Evolutionary conservation across 768 basidiomycete species (phyloP), one percentile per base, ranked within the genome.

Genomic region (Naganishia vishniacii): DNA sequence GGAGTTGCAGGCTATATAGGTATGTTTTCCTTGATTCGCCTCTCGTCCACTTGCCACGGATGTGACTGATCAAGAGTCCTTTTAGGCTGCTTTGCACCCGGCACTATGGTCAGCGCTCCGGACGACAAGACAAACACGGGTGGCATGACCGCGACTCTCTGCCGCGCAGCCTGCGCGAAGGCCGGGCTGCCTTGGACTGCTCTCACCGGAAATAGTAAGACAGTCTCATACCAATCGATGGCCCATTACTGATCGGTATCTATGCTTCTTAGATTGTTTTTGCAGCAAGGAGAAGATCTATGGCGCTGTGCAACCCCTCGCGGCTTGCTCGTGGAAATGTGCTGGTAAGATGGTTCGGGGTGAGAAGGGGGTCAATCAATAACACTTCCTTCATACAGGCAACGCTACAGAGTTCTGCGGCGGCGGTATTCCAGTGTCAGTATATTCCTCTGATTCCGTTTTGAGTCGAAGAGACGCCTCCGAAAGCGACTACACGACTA

Each of bases 321-420:
- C 37, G 26, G 53, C 53, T 40, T 56, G 53, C 20, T 40, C 53
- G 2, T 56, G 53, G 53, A 56, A 56, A 40, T 56, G 53, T 37
- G 34, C 53, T 20, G 53, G 53, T 56, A 40, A 40, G 53, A n/a
- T n/a, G n/a, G n/a, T n/a, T n/a, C n/a, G n/a, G n/a, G n/a, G n/a
- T n/a, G n/a, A n/a, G n/a, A n/a, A n/a, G n/a, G n/a, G n/a, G n/a
- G n/a, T n/a, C n/a, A n/a, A n/a, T n/a, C n/a, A n/a, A n/a, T n/a
- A n/a, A n/a, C n/a, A n/a, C n/a, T n/a, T n/a, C n/a, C n/a, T n/a
- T n/a, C n/a, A n/a, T n/a, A 25, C 42, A 23, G 70, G 70, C 46
- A 66, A 67, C 31, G 29, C 61, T 37, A 67, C 66, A 40, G 59
- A 69, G 49, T 64, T 62, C 26, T 71, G 70, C 47, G 70, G 70